These are phyloP conservation scores for Sarcocystis neurona DNA, from an alignment of 169 alveolate genomes.

Conservation along the genomic window DNA sequence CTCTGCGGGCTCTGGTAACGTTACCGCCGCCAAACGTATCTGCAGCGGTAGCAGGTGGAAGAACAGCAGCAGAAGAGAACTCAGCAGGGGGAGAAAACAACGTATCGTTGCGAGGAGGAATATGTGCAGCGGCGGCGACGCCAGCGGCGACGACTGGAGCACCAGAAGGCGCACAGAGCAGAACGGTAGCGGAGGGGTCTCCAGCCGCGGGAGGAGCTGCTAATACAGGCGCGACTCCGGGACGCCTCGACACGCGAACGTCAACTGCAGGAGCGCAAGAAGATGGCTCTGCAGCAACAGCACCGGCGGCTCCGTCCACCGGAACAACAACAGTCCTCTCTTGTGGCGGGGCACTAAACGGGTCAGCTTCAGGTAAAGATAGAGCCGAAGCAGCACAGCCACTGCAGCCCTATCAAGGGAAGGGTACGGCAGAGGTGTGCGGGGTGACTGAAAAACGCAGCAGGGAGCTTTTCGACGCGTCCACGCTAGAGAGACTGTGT, in stretches of 20 bases:
- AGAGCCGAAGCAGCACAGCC: conserved; percentile 11
- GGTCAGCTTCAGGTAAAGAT: background rate
- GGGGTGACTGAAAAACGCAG: no score
- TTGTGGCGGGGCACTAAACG: background rate
- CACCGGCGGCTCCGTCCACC: no score
- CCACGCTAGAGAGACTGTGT: no score
- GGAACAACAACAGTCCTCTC: no score
- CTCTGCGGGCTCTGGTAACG: conserved; percentile 2
- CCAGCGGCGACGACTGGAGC: background rate
- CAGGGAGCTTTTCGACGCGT: no score
- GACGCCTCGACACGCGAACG: no score
- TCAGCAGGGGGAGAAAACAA: background rate
- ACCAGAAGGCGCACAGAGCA: background rate
- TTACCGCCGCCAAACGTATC: background rate
- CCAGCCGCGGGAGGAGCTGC: no score
- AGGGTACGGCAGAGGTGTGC: no score
- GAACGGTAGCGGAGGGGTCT: background rate
- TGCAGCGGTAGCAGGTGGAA: background rate
- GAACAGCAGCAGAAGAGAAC: background rate
- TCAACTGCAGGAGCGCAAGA: no score
- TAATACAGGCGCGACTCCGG: no score
- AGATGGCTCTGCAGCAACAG: no score
- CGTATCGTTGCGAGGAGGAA: background rate
- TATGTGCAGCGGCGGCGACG: background rate
- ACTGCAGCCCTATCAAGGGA: conserved; percentile 7